Evolutionary conservation across 202 grass and related monocot species (phyloP).

Genomic region (Schoenoplectus triqueter): DNA sequence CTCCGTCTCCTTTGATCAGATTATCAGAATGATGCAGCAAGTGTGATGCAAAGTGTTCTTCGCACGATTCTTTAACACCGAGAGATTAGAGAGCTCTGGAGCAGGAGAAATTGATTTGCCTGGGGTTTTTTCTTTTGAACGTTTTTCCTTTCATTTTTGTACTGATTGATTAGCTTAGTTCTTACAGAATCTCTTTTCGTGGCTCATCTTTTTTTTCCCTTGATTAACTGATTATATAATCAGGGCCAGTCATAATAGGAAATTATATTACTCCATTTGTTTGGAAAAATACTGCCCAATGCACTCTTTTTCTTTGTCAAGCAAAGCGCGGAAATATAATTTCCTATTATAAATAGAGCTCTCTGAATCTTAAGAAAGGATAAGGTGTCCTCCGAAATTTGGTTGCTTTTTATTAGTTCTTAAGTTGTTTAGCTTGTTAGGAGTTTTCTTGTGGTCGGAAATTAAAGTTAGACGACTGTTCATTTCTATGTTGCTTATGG

Average conservation of each 20-base stretch:
- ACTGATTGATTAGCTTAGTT: background rate
- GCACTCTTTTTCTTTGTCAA: background rate
- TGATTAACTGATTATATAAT: background rate
- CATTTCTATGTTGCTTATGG: constrained; percentile 7
- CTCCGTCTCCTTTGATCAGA: background rate
- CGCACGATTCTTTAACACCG: background rate
- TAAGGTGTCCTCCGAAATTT: background rate
- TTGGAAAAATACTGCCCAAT: background rate
- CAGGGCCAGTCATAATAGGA: constrained; percentile 5
- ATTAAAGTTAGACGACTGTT: background rate
- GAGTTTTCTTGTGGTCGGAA: background rate
- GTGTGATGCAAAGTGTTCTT: background rate
- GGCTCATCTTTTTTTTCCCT: background rate
- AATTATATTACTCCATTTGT: constrained; percentile 4
- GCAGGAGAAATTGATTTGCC: background rate
- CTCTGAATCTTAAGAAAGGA: background rate
- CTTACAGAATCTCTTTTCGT: background rate
- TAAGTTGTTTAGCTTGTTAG: background rate
- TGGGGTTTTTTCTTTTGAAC: background rate
- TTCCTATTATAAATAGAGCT: constrained; percentile 7
- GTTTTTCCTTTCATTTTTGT: background rate
- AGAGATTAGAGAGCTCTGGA: background rate
- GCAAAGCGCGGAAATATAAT: background rate
- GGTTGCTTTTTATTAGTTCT: background rate
- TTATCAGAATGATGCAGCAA: background rate